Evolutionary conservation across 495 filamentous ascomycete genomes (phyloP), one percentile per base, ranked within the genome.

Genomic region (Lasiosphaeria ovina): DNA sequence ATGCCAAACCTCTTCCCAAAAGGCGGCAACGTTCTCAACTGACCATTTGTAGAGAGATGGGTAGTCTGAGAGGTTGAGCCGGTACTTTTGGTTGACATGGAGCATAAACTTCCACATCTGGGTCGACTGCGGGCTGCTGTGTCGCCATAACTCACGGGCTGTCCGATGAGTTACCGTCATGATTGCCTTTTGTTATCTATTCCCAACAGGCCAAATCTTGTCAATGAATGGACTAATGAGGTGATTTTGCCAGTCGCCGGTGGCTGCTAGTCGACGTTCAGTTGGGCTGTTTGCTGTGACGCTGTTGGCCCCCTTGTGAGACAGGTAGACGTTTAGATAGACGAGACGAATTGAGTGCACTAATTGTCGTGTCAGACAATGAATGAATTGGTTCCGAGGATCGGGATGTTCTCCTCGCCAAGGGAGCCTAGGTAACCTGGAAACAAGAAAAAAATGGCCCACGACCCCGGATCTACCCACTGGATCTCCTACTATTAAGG

Each of bases 1-100:
- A 48, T 88, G 75, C 92, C 92, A 97, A 7, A 93, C 82, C 62
- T 94, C 86, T 17, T 79, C 85, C 94, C 94, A 98, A 67, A 96
- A 94, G 6, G 81, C 72, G 10, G 84, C 80, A 31, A 90, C 79
- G 65, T 95, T 82, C 16, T 87, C 80, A 54, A 92, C 83, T 57
- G 90, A 95, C 94, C 94, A 98, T 64, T 81, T 76, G 76, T 91
- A 89, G 11, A 97, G 81, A 10, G 83, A 79, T 24, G 86, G 72
- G 65, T 96, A 93, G 65, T 79, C 82, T 16, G 76, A 65, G 57
- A 95, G 78, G 12, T 77, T 71, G 40, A 89, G 65, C 4, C 74
- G 70, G 72, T 93, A 84, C 66, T 89, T 90, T 47, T 80, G 62
- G 69, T 87, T 89, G 42, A 96, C 78, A 51, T 78, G 74, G 57